Evolutionary conservation across 2,329 filamentous ascomycete genomes (phyloP).

Genomic region (Byssochlamys sp.): DNA sequence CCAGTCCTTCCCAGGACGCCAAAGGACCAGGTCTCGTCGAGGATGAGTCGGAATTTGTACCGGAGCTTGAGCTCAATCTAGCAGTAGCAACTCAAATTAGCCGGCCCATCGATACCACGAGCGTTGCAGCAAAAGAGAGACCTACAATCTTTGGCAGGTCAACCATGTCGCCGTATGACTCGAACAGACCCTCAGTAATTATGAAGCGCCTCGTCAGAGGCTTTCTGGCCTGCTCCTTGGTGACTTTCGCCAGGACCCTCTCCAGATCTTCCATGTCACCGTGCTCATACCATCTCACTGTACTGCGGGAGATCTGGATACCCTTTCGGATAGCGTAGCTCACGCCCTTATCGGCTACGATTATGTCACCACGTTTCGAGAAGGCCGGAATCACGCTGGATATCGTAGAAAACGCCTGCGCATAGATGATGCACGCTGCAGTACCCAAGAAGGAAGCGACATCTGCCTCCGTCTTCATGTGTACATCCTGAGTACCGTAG

Average conservation of each 20-base stretch:
- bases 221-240: conserved; percentile 78
- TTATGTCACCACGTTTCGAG: conserved; percentile 92
- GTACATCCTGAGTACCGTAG: conserved; percentile 95
- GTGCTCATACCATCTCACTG: conserved; percentile 87
- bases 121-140: conserved; percentile 6
- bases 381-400: conserved; percentile 95
- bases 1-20: conserved; percentile 86
- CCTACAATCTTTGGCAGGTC: conserved; percentile 75
- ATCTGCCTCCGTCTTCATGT: conserved; percentile 92
- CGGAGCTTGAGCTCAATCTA: conserved; percentile 83
- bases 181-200: conserved; percentile 89
- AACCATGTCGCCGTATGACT: conserved; percentile 74
- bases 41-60: conserved; percentile 95
- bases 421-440: conserved; percentile 84
- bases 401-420: conserved; percentile 91
- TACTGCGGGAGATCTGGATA: conserved; percentile 83
- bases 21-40: conserved; percentile 97
- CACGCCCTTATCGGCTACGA: conserved; percentile 85
- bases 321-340: conserved; percentile 93
- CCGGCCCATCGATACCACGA: neutral
- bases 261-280: conserved; percentile 93
- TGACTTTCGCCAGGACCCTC: conserved; percentile 70
- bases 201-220: conserved; percentile 87
- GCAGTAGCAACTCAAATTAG: conserved; percentile 5
- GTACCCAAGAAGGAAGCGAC: conserved; percentile 83